Percentiles rank a stretch among this genome's conserved stretches.
Conservation (phyloP, 2,329 filamentous ascomycete species). For the Didymella lethalis region DNA sequence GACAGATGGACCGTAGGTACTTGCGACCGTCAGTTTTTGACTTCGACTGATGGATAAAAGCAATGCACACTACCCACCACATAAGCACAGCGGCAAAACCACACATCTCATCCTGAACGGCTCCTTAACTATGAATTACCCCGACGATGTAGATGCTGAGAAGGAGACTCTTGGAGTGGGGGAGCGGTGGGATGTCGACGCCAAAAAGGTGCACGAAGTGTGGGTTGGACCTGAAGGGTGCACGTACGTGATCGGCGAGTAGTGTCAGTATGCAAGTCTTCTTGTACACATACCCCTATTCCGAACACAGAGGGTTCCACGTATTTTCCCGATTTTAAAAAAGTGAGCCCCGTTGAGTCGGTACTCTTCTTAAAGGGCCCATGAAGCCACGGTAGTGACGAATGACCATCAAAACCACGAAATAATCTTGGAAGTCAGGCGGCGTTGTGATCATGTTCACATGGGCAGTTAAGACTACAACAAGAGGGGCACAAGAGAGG, state of each 20-base stretch:
- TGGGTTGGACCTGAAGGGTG: conserved; percentile 73
- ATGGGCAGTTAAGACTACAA: too few relatives aligned
- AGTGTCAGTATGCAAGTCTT: not conserved
- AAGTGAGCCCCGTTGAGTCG: conserved; percentile 1
- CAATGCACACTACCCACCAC: conserved; percentile 72
- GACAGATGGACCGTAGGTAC: conserved; percentile 71
- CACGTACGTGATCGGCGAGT: conserved; percentile 70
- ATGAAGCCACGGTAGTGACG: not conserved
- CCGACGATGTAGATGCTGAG: conserved; percentile 62
- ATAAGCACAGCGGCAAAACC: conserved; percentile 69
- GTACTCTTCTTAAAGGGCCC: not conserved
- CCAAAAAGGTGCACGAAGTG: conserved; percentile 70
- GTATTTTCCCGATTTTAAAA: not conserved
- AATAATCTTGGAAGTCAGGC: not conserved
- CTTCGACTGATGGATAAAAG: not conserved
- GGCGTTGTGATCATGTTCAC: too few relatives aligned
- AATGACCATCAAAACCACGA: not conserved
- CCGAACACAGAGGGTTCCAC: not conserved
- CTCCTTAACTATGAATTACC: conserved; percentile 72
- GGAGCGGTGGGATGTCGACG: conserved; percentile 71
- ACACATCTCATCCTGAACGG: conserved; percentile 74
- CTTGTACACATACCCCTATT: too few relatives aligned
- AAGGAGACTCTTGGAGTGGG: conserved; percentile 69
- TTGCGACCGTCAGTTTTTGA: not conserved
- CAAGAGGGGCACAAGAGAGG: too few relatives aligned